Evolutionary conservation across 768 basidiomycete species (phyloP), one percentile per base, ranked within the genome.

Genomic region (Pulveroboletus sp.): DNA sequence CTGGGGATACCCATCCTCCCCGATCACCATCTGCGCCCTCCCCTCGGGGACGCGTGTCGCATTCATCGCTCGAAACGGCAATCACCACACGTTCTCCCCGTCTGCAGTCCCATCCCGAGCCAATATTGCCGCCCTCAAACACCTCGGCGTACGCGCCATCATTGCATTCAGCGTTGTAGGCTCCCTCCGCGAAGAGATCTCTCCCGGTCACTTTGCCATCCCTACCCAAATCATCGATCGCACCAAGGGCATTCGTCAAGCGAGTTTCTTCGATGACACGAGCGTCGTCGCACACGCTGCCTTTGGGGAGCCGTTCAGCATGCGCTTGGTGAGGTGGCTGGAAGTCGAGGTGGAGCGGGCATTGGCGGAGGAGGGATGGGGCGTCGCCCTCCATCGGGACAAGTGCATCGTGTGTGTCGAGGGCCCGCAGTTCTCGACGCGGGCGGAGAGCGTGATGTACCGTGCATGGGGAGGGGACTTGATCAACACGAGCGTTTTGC

Each of bases 401-500:
- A 93, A 86, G 75, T 86, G 83, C 17, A 81, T 97, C 50, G 86
- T 98, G 42, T 93, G 91, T 64, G 97, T 98, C 92, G 93, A 98
- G 65, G 94, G 94, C 43, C 89, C 89, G 30, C 93, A 93, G 70
- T 99, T 99, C 76, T 95, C 93, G 48, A 99, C 95, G n/a, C 75
- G 95, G 33, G 95, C 95, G 15, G 95, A 99, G 78, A 93, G 90
- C 62, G 60, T 79, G 60, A 93, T 96, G 93, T 96, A 97, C 68
- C 78, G 93, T 18, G 76, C 78, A 41, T 94, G 90, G 88, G 95
- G 95, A 8, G 90, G 83, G 6, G 91, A 95, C 67, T 71, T 95
- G 63, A 94, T 95, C 71, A 94, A 97, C 69, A 99, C 98, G 95
- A 95, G 89, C 51, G 89, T 89, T 36, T 73, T 97, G 26, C 96